phyloP scores from a whole-genome alignment of 345 rosid genomes.

The Stellera chamaejasme region DNA sequence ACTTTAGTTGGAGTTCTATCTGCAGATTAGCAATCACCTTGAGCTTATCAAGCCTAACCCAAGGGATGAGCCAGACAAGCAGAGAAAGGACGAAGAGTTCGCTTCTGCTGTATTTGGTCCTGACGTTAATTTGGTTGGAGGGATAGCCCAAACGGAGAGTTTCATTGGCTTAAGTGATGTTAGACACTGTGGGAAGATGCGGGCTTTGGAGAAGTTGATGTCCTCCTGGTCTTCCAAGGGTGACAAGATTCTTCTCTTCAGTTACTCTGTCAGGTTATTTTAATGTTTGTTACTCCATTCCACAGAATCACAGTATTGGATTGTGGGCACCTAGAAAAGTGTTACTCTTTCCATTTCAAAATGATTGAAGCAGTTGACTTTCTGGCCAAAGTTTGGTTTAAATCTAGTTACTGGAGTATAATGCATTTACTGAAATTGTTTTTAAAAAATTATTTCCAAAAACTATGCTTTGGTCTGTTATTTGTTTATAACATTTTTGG shows the following conservation, averaged over 20 bases:
- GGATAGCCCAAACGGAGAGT: conserved; percentile 54
- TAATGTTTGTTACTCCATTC: not conserved
- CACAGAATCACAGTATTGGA: not conserved
- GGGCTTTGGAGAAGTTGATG: conserved; percentile 75
- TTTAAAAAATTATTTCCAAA: no score
- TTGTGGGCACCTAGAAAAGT: no score
- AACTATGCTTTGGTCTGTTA: no score
- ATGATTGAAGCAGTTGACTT: no score
- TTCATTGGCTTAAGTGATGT: conserved; percentile 82
- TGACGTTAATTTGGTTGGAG: conserved; percentile 79
- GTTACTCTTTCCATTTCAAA: no score
- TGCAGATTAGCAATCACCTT: conserved; percentile 87
- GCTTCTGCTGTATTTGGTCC: conserved; percentile 72
- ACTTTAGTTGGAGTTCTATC: no score
- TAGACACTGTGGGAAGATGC: conserved; percentile 91
- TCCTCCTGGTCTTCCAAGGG: conserved; percentile 73
- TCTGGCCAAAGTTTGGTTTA: not conserved
- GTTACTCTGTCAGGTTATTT: conserved; percentile 85
- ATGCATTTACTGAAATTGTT: no score
- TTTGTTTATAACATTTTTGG: no score
- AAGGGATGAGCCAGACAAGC: conserved; percentile 78
- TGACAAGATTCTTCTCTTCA: conserved; percentile 90
- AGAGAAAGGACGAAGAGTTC: conserved; percentile 84
- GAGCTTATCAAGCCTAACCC: conserved; percentile 97
- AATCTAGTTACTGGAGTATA: not conserved